These are phyloP conservation scores for Phalaenopsis equestris DNA, from an alignment of 106 monocot genomes.

Conservation along the genomic window DNA sequence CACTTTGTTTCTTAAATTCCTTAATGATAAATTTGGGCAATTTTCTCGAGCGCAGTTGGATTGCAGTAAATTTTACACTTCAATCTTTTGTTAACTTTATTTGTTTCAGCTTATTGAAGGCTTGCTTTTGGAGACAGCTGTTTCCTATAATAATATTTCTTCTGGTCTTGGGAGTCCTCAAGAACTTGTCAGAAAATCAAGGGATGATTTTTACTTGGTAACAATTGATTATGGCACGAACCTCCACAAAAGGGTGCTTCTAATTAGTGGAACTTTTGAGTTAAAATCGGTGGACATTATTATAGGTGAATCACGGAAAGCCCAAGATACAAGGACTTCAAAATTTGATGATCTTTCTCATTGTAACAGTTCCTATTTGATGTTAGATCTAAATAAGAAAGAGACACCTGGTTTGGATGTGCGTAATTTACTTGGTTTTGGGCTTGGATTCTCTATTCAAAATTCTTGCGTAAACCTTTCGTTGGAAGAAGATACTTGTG, in stretches of 20 bases:
- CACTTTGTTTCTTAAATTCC: neutral
- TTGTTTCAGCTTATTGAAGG: conserved; percentile 38
- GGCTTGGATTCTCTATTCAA: conserved; percentile 36
- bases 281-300: conserved; percentile 33
- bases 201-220: conserved; percentile 3
- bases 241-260: conserved; percentile 17
- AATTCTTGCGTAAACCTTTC: conserved; percentile 38
- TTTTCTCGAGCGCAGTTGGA: neutral
- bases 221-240: conserved; percentile 4
- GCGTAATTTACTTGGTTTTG: conserved; percentile 19
- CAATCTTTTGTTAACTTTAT: neutral
- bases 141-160: conserved; percentile 13
- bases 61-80: neutral
- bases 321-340: neutral
- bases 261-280: conserved; percentile 34
- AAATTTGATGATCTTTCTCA: conserved; percentile 13
- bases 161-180: conserved; percentile 16
- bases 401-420: conserved; percentile 7
- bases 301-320: conserved; percentile 25
- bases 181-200: conserved; percentile 21
- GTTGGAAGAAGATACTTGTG: conserved; percentile 15
- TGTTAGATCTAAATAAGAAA: neutral
- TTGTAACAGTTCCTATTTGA: conserved; percentile 10
- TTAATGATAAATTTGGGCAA: neutral
- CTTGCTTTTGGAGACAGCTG: conserved; percentile 17